Base-by-base conservation (phyloP, 2,329 filamentous ascomycete genomes). In the Bipolaris sorokiniana region DNA sequence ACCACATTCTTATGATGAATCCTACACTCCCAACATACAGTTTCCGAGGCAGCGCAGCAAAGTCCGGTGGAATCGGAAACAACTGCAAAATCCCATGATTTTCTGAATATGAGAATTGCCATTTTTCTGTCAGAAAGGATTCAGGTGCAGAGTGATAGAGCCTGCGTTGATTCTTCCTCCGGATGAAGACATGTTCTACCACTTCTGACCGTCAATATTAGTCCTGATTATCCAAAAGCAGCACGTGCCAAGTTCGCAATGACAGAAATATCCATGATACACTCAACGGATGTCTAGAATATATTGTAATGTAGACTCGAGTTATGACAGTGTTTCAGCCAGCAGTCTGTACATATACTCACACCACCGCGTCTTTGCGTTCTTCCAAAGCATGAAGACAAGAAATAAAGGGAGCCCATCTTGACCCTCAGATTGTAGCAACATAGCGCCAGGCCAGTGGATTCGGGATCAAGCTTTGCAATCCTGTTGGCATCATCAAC, bases 1-100 rank as follows among this genome's bases (percentile, higher is more conserved):
- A 38, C 31, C 31, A 28, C 52, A 50, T 56, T 41, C 36, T 48
- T 34, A 48, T 56, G 53, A 41, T 26, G 18, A 41, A 38, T 20
- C 31, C n/a, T 10, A 38, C 48, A 46, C 26, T 51, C 34, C 47
- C 28, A 38, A 51, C 48, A 41, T n/a, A 2, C 5, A 41, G 11
- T 28, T 34, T 47, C 28, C 31, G 23, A 37, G 34, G 10, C 40
- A 20, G 9, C 48, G 26, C 42, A 46, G 20, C 20, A 37, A 5
- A 15, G n/a, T 3, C 18, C n/a, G 11, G 41, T 36, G 36, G 11
- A 37, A 52, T 37, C 22, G 48, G 44, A 53, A 56, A 40, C 45
- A 44, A 42, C 36, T 47, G 46, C 42, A 37, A 20, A 7, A 16
- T 18, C 41, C 13, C 33, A 16, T 41, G 28, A 26, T 34, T 38